Percentiles rank a stretch among this genome's conserved stretches.
These are phyloP conservation scores for Aureobasidium musti DNA, from an alignment of 2,329 filamentous ascomycete species.

Conservation along the genomic window DNA sequence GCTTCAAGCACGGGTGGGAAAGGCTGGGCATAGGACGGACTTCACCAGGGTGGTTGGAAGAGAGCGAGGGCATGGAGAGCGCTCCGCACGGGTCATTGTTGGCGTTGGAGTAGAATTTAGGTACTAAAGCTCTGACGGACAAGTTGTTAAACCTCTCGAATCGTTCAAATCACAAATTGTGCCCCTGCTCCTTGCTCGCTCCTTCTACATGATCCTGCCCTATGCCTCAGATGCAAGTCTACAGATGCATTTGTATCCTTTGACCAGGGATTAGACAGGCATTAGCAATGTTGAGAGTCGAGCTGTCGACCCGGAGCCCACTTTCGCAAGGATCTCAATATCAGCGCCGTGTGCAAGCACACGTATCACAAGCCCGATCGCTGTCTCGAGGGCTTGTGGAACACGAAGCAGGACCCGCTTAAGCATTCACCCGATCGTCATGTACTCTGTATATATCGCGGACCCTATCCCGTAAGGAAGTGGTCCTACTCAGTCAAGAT, in stretches of 20 bases:
- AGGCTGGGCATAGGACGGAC: not conserved
- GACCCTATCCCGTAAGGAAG: not conserved
- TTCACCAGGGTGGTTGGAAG: not conserved
- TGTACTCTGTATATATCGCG: not conserved
- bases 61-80: not conserved
- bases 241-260: too few species aligned
- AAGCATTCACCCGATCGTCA: not conserved
- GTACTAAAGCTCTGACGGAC: not conserved
- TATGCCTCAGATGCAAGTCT: too few species aligned
- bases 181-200: too few species aligned
- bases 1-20: not conserved
- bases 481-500: too few species aligned
- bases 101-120: not conserved
- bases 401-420: not conserved
- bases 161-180: not conserved
- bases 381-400: not conserved
- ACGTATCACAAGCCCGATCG: not conserved
- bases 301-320: not conserved
- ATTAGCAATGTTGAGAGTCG: too few species aligned
- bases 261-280: too few species aligned
- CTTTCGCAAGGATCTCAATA: not conserved
- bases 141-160: not conserved
- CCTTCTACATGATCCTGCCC: too few species aligned
- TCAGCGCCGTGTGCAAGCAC: not conserved
- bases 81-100: not conserved